These are phyloP conservation scores for Trichoderma asperellum DNA, from an alignment of 2,329 filamentous ascomycete species.

Conservation along the genomic window DNA sequence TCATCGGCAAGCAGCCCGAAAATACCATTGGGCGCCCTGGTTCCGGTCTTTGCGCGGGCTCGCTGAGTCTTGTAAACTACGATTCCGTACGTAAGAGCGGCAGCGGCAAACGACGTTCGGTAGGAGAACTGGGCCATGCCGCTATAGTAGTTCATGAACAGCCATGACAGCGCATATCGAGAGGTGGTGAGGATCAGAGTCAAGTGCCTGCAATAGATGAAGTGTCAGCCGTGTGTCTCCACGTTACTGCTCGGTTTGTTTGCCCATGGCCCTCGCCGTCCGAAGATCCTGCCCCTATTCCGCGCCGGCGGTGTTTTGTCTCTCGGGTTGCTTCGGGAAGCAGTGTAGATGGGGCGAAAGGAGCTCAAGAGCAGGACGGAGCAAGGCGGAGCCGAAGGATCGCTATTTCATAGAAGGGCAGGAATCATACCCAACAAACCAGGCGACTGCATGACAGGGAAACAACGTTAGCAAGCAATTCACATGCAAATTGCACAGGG, in stretches of 20 bases:
- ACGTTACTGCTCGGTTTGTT: not conserved
- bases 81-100: conserved; percentile 92
- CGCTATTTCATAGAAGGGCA: conserved; percentile 16
- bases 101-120: conserved; percentile 86
- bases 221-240: conserved; percentile 5
- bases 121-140: conserved; percentile 81
- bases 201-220: conserved; percentile 66
- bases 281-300: not conserved
- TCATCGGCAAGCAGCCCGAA: conserved; percentile 79
- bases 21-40: conserved; percentile 61
- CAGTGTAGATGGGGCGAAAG: not conserved
- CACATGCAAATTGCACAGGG: not conserved
- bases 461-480: conserved; percentile 42
- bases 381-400: not conserved
- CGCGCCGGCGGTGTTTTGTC: not conserved
- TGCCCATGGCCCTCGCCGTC: not conserved
- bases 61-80: conserved; percentile 98
- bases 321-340: not conserved
- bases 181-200: conserved; percentile 80
- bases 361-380: not conserved
- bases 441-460: conserved; percentile 61
- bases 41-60: conserved; percentile 76
- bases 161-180: conserved; percentile 83
- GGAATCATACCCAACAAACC: conserved; percentile 74
- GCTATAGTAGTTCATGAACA: conserved; percentile 85